phyloP scores from a whole-genome alignment of 768 basidiomycete species.

The Cytidiella melzeri region DNA sequence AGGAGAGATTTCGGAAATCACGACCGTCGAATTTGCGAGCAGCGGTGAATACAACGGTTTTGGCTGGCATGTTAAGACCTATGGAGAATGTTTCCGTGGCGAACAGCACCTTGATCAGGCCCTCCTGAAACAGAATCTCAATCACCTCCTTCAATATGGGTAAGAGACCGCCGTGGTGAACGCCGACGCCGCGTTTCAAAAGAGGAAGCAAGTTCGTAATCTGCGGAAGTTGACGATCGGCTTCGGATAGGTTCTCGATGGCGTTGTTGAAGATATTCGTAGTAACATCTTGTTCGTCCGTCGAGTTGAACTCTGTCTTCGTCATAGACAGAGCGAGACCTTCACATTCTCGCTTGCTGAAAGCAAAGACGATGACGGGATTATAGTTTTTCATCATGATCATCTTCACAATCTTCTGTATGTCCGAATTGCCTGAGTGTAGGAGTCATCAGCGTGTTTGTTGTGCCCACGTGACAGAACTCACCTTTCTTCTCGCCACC shows the following conservation, averaged over 20 bases:
- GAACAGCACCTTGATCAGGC: conserved; percentile 95
- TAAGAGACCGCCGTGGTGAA: conserved; percentile 96
- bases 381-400: conserved; percentile 98
- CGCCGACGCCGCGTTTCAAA: conserved; percentile 91
- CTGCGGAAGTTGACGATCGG: conserved; percentile 88
- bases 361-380: conserved; percentile 97
- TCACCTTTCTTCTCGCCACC: conserved; percentile 90
- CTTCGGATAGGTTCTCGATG: conserved; percentile 78
- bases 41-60: conserved; percentile 96
- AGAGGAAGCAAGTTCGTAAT: conserved; percentile 90
- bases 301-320: conserved; percentile 93
- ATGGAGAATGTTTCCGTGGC: conserved; percentile 99
- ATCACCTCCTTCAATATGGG: conserved; percentile 99
- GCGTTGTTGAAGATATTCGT: conserved; percentile 91
- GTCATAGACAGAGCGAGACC: conserved; percentile 83
- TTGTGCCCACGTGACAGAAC: neutral
- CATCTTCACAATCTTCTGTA: conserved; percentile 96
- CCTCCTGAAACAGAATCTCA: conserved; percentile 98
- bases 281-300: conserved; percentile 87
- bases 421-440: conserved; percentile 74
- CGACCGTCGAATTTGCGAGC: conserved; percentile 95
- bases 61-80: conserved; percentile 98
- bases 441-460: conserved; percentile 5
- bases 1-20: conserved; percentile 89
- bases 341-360: conserved; percentile 98